Conservation (phyloP, 495 filamentous ascomycete species). For the Chaetomium fimeti region DNA sequence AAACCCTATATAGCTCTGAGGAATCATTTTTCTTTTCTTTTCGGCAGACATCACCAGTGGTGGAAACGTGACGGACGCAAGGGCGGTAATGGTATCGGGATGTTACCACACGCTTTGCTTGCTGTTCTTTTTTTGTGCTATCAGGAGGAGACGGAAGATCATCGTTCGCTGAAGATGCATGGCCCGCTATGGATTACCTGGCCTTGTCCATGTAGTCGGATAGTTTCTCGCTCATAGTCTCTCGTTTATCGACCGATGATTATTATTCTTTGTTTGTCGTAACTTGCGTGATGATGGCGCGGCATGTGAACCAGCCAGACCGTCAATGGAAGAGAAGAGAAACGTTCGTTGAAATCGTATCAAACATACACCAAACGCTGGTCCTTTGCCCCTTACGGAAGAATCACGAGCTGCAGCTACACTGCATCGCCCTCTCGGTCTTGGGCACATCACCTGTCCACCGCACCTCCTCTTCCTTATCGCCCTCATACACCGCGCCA, state of each 20-base stretch:
- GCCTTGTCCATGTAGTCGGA: constrained; percentile 39
- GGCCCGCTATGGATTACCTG: constrained; percentile 35
- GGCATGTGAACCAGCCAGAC: too few relatives aligned
- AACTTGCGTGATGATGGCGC: too few relatives aligned
- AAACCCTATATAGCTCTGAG: constrained; percentile 33
- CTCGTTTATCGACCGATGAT: constrained; percentile 30
- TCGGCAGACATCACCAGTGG: constrained; percentile 19
- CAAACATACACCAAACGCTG: background rate
- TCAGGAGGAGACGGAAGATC: constrained; percentile 17
- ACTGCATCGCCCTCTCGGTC: constrained; percentile 76
- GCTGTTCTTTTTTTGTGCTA: constrained; percentile 25
- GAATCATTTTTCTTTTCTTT: constrained; percentile 30
- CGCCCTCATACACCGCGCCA: constrained; percentile 38
- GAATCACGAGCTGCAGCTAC: constrained; percentile 66
- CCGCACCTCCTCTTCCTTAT: constrained; percentile 70
- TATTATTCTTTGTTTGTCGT: constrained; percentile 13
- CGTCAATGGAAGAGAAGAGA: too few relatives aligned
- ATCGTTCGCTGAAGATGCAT: constrained; percentile 33
- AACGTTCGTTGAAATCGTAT: background rate
- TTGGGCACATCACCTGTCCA: constrained; percentile 87
- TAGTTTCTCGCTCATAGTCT: constrained; percentile 38
- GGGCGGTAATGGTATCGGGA: constrained; percentile 12
- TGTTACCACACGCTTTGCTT: constrained; percentile 14
- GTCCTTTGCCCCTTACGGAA: background rate
- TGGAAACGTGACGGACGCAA: background rate